Base-by-base conservation (phyloP, 2,329 filamentous ascomycete species). In the Trichoderma oligosporum region DNA sequence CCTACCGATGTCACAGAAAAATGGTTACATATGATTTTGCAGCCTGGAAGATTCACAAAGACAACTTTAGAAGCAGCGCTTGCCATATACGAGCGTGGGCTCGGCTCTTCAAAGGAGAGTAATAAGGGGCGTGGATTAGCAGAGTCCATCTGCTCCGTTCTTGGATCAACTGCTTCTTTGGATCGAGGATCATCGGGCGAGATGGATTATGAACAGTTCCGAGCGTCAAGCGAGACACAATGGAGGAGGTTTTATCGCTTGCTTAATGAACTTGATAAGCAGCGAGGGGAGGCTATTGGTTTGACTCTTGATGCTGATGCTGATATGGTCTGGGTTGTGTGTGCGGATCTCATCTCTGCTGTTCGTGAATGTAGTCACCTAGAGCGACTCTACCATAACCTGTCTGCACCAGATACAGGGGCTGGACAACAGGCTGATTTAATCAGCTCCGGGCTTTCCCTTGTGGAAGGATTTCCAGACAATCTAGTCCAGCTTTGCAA, bases 221-320 rank as follows among this genome's bases (percentile, higher is more conserved):
- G 88, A 57, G 76, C 79, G 31, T 85, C 89, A 29, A 85, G 87
- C 53, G 88, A 94, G 67, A 80, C 82, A 9, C 91, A 96, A 70
- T 99, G 94, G 94, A 85, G 88, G 61, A 84, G 89, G 49, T 96
- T 96, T 71, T 96, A 91, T 75, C 85, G 91, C 29, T 80, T 97
- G 16, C 80, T 96, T 16, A 80, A 89, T 11, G 92, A 96, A 68
- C 76, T 99, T 38, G 91, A 97, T 68, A 91, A 88, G 66, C 87
- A 90, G 66, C 82, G 92, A 66, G 87, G 88, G 16, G 92, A 97
- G 67, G 87, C 89, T 0, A 74, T 97, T 42, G 86, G 89, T 1
- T 76, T 97, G 42, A 83, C 86, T 0, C 85, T 89, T 56, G 94
- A 97, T 66, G 71, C 80, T 0, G 79, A 82, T 46, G 79, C 81